These are phyloP conservation scores for Pisolithus thermaeus DNA, from an alignment of 1,284 basidiomycete species.

Conservation along the genomic window DNA sequence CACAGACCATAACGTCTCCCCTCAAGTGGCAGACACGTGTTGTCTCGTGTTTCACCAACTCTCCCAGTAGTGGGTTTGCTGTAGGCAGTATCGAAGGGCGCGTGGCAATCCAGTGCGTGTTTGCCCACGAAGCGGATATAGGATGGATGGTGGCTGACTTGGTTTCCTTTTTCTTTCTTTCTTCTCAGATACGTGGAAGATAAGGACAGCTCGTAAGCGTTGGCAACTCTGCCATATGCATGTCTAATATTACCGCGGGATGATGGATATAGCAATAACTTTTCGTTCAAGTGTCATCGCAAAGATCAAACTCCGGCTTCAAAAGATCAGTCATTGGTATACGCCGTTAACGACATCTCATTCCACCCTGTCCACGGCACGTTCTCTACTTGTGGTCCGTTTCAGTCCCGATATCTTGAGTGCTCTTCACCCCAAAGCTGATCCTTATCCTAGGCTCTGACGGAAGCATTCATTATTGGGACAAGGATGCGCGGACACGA, in stretches of 20 bases:
- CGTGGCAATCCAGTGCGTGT: slow-evolving; percentile 87
- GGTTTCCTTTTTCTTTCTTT: background rate
- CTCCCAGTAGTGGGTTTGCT: slow-evolving; percentile 73
- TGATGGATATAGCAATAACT: slow-evolving; percentile 59
- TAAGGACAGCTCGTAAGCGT: slow-evolving; percentile 57
- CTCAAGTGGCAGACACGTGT: slow-evolving; percentile 94
- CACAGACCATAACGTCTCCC: slow-evolving; percentile 72
- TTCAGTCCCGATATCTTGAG: slow-evolving; percentile 11
- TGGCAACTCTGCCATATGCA: background rate
- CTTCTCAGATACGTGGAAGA: slow-evolving; percentile 70
- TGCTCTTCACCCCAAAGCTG: background rate
- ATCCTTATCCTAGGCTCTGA: slow-evolving; percentile 51
- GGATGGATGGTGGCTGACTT: background rate
- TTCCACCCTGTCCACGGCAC: slow-evolving; percentile 94
- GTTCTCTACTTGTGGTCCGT: slow-evolving; percentile 83
- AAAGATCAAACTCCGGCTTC: slow-evolving; percentile 58
- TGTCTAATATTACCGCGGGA: slow-evolving; percentile 10
- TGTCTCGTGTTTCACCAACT: slow-evolving; percentile 78
- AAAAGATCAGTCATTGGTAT: slow-evolving; percentile 80
- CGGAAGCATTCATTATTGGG: slow-evolving; percentile 84
- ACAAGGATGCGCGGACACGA: slow-evolving; percentile 84
- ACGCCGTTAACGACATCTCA: slow-evolving; percentile 85
- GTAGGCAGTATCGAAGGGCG: slow-evolving; percentile 94
- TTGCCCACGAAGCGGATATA: background rate
- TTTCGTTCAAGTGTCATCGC: slow-evolving; percentile 96